Conservation (phyloP, 768 basidiomycete genomes). For the Butyriboletus loyo region DNA sequence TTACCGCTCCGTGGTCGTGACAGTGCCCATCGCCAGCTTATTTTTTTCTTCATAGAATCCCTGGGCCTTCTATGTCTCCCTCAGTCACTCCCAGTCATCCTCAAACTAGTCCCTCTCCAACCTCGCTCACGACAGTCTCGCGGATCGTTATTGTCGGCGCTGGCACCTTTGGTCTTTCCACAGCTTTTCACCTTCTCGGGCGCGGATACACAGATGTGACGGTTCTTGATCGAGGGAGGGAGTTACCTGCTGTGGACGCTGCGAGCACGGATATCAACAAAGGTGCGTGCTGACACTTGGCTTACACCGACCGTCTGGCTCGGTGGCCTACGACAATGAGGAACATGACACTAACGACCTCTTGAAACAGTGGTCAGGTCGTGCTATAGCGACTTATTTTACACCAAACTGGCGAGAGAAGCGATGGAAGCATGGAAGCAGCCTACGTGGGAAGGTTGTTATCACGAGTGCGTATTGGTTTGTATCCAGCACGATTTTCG, state of each 20-base stretch:
- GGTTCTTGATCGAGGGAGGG: constrained; percentile 66
- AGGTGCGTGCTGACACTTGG: constrained; percentile 15
- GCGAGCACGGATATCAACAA: constrained; percentile 59
- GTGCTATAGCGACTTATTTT: constrained; percentile 67
- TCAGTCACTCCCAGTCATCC: not conserved
- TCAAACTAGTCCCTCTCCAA: not conserved
- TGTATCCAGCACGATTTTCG: not conserved
- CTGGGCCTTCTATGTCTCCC: constrained; percentile 6
- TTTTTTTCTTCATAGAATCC: not conserved
- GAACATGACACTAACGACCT: not conserved
- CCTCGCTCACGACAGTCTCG: constrained; percentile 10
- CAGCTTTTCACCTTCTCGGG: constrained; percentile 73
- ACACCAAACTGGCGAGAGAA: constrained; percentile 67
- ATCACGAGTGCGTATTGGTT: constrained; percentile 71
- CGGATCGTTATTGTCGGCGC: constrained; percentile 66
- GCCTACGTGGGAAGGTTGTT: constrained; percentile 66
- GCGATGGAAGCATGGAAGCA: constrained; percentile 77
- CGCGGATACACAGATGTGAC: constrained; percentile 69
- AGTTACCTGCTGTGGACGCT: constrained; percentile 78
- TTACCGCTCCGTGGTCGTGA: not conserved
- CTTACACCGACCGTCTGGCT: not conserved
- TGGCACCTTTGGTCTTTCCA: constrained; percentile 84
- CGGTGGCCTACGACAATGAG: not conserved
- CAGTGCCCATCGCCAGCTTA: not conserved
- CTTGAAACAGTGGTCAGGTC: constrained; percentile 63